Conservation (phyloP, 495 filamentous ascomycete species). For the Cercophora samala region DNA sequence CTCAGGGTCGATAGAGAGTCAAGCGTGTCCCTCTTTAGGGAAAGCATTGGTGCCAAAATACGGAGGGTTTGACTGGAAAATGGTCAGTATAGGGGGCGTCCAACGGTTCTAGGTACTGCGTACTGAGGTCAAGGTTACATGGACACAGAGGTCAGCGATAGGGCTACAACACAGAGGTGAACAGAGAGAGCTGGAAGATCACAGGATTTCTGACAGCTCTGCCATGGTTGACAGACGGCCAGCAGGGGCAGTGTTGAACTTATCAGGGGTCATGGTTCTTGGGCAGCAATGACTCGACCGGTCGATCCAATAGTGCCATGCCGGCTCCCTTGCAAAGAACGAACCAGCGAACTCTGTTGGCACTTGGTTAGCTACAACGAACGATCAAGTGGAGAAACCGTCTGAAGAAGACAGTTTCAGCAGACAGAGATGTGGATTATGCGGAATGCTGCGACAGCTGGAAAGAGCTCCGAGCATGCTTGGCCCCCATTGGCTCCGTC, state of each 20-base stretch:
- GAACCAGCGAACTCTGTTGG: slow-evolving; percentile 4
- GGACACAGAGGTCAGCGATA: not conserved
- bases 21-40: slow-evolving; percentile 19
- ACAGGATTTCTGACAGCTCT: not conserved
- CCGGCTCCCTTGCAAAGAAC: not conserved
- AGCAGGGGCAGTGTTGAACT: not conserved
- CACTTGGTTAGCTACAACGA: not conserved
- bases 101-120: not conserved
- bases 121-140: not conserved
- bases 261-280: not conserved
- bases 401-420: not conserved
- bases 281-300: slow-evolving; percentile 18
- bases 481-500: not conserved
- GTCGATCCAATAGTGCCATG: not conserved
- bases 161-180: not conserved
- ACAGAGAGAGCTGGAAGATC: not conserved
- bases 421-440: not conserved
- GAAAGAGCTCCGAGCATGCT: not conserved
- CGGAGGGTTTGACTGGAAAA: not conserved
- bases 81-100: not conserved
- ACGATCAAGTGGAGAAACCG: slow-evolving; percentile 6
- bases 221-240: not conserved
- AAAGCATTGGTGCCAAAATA: slow-evolving; percentile 18
- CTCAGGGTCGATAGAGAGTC: slow-evolving; percentile 23
- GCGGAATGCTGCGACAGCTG: not conserved